phyloP scores from a whole-genome alignment of 257 asterid species.

The Nicotiana tabacum region DNA sequence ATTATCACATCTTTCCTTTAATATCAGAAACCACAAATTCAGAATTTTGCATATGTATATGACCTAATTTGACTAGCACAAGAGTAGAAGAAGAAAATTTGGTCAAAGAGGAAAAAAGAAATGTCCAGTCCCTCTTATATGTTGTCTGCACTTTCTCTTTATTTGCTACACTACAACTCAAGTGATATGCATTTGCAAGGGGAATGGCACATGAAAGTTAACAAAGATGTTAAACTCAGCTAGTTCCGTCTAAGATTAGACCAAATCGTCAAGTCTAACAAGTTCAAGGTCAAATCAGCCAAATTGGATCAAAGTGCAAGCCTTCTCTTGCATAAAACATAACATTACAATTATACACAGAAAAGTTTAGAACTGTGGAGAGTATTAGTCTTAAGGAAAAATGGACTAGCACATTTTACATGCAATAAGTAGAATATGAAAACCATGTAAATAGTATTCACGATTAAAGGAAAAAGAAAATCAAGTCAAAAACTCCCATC shows the following conservation, averaged over 20 bases:
- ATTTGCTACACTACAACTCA: neutral
- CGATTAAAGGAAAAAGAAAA: neutral
- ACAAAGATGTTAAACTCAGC: neutral
- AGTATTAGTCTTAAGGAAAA: neutral
- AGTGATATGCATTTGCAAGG: neutral
- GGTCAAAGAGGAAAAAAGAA: neutral
- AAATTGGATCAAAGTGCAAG: neutral
- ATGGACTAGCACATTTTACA: neutral
- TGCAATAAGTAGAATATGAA: neutral
- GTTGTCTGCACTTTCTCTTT: neutral
- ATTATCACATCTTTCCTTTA: neutral
- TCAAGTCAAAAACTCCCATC: neutral
- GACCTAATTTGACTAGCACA: neutral
- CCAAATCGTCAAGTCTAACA: neutral
- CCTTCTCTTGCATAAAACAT: neutral
- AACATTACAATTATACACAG: neutral
- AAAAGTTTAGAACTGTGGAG: neutral
- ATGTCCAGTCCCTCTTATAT: neutral
- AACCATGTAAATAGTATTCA: neutral
- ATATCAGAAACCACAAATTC: neutral
- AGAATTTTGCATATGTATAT: neutral
- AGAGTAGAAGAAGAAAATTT: neutral
- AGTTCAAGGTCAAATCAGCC: neutral
- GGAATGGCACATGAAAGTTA: neutral
- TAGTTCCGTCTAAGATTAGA: no score